Percentiles rank a stretch among this genome's conserved stretches.
phyloP scores from a whole-genome alignment of 306 rosid genomes.

The Medicago lupulina region DNA sequence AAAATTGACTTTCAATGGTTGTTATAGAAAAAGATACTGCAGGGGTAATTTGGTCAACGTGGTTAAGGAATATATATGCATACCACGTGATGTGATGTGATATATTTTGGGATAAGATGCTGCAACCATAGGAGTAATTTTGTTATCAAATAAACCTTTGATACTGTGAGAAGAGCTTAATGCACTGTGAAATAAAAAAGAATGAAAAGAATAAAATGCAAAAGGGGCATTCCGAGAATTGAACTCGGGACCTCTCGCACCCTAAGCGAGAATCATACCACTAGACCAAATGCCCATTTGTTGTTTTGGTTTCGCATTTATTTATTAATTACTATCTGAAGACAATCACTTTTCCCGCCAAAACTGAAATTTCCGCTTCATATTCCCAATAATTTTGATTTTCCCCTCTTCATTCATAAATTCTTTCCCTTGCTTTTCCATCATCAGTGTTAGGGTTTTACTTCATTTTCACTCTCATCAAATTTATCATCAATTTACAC shows the following conservation, averaged over 20 bases:
- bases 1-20: conserved; percentile 9
- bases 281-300: conserved; percentile 58
- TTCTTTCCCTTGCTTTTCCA: too few species aligned
- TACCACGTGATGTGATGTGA: too few species aligned
- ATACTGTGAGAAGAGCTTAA: too few species aligned
- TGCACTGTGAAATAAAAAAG: too few species aligned
- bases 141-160: too few species aligned
- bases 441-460: conserved; percentile 41
- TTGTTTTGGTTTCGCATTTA: fast-evolving
- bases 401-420: conserved; percentile 25
- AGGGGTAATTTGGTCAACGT: conserved; percentile 41
- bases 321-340: fast-evolving
- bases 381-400: conserved; percentile 35
- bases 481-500: conserved; percentile 4
- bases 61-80: background rate
- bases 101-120: too few species aligned
- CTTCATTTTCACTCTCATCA: conserved; percentile 14
- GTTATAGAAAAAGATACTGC: background rate
- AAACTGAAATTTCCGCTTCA: conserved; percentile 18
- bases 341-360: conserved; percentile 46
- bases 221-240: conserved; percentile 68
- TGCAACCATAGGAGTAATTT: too few species aligned
- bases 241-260: conserved; percentile 76
- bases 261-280: conserved; percentile 74
- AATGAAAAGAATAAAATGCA: too few species aligned